Evolutionary conservation across 257 asterid species (phyloP).

Genomic region (Nyctanthes arbortristis): DNA sequence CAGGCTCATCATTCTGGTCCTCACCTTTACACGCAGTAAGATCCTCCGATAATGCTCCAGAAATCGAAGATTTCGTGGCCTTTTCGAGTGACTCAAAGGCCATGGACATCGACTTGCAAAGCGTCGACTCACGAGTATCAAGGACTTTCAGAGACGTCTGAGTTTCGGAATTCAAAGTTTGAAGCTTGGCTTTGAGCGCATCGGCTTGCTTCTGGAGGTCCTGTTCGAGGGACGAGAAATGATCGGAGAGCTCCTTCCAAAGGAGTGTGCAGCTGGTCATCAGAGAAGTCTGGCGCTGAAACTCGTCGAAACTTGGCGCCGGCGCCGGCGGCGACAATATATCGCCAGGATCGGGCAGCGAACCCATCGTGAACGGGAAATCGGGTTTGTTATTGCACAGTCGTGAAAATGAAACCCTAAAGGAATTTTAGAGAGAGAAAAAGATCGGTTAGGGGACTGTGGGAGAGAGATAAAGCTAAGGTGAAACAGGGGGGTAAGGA

Average conservation of each 20-base stretch:
- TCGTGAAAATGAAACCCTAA: constrained; percentile 48
- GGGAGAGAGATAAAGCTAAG: constrained; percentile 50
- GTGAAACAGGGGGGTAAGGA: constrained; percentile 26
- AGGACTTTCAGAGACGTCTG: constrained; percentile 58
- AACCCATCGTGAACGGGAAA: constrained; percentile 53
- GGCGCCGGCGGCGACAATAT: constrained; percentile 40
- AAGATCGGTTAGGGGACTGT: constrained; percentile 20
- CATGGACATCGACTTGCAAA: constrained; percentile 58
- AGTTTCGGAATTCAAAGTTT: constrained; percentile 52
- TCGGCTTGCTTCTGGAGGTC: constrained; percentile 73
- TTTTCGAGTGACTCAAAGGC: constrained; percentile 45
- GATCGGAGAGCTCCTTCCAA: constrained; percentile 98
- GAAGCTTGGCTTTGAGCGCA: constrained; percentile 55
- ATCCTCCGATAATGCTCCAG: constrained; percentile 10
- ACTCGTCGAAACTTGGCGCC: constrained; percentile 87
- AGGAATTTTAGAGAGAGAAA: constrained; percentile 39
- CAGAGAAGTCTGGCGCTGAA: constrained; percentile 92
- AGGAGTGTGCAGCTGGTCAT: constrained; percentile 99
- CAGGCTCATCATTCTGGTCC: constrained; percentile 35
- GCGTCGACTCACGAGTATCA: constrained; percentile 70
- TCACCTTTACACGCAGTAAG: constrained; percentile 1
- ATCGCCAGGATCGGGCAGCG: constrained; percentile 97
- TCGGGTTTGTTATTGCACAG: constrained; percentile 24
- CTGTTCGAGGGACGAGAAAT: constrained; percentile 82
- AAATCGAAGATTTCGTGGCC: constrained; percentile 38